Conservation (phyloP, 306 rosid genomes). For the Hylodesmum podocarpum region DNA sequence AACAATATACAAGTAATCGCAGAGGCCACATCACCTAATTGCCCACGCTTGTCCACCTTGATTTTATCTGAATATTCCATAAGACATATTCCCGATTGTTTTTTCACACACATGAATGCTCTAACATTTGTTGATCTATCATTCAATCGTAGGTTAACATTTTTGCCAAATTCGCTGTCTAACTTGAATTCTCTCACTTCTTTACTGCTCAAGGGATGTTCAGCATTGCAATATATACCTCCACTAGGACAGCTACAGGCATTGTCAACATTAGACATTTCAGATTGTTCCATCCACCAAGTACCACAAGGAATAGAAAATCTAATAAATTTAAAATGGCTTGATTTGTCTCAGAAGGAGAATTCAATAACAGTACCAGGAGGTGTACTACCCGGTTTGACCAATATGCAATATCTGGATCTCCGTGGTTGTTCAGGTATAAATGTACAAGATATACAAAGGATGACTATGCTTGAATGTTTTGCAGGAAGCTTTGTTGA, state of each 20-base stretch:
- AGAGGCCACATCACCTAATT: neutral
- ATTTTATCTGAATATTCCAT: neutral
- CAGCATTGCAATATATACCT: neutral
- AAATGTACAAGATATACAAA: neutral
- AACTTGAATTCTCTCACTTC: neutral
- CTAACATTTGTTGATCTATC: neutral
- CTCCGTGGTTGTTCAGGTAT: neutral
- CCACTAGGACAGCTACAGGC: neutral
- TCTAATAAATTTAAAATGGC: conserved; percentile 1
- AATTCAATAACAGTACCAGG: neutral
- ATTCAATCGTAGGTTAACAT: rapidly evolving
- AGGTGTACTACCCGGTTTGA: neutral
- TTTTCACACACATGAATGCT: neutral
- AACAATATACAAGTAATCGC: neutral
- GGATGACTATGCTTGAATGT: neutral
- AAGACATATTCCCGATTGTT: neutral
- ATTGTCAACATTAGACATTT: neutral
- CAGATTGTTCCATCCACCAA: neutral
- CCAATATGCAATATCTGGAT: neutral
- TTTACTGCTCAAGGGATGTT: neutral
- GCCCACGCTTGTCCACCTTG: neutral
- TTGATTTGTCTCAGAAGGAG: neutral
- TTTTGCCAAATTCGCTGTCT: neutral
- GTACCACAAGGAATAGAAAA: neutral
- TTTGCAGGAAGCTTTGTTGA: neutral